These are phyloP conservation scores for Xylaria sp. DNA, from an alignment of 2,329 filamentous ascomycete species.

Conservation along the genomic window DNA sequence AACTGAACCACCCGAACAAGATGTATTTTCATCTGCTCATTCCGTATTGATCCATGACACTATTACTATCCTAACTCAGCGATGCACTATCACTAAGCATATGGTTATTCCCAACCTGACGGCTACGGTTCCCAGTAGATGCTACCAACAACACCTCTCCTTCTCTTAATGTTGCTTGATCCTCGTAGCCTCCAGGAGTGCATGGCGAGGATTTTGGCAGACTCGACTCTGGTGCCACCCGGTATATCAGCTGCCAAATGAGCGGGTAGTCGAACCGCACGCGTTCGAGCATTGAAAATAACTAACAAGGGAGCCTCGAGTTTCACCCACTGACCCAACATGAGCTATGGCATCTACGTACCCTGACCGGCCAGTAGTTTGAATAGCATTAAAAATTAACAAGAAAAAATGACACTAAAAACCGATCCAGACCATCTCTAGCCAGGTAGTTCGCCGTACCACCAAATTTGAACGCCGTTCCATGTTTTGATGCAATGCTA, in stretches of 20 bases:
- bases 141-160: neutral
- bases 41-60: neutral
- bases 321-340: neutral
- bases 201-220: neutral
- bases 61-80: constrained; percentile 24
- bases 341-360: neutral
- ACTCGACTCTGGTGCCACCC: neutral
- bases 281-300: neutral
- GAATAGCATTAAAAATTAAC: constrained; percentile 29
- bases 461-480: constrained; percentile 27
- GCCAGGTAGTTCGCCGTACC: constrained; percentile 13
- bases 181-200: neutral
- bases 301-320: neutral
- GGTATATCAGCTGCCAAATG: neutral
- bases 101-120: neutral
- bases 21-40: neutral
- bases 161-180: neutral
- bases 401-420: constrained; percentile 12
- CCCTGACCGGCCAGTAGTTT: neutral
- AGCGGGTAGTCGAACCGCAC: neutral
- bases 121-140: neutral
- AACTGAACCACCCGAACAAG: neutral
- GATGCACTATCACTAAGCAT: neutral
- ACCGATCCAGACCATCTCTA: constrained; percentile 25
- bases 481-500: constrained; percentile 29